These are phyloP conservation scores for Discostella pseudostelligera DNA, from an alignment of 108 stramenopile genomes.

Conservation along the genomic window DNA sequence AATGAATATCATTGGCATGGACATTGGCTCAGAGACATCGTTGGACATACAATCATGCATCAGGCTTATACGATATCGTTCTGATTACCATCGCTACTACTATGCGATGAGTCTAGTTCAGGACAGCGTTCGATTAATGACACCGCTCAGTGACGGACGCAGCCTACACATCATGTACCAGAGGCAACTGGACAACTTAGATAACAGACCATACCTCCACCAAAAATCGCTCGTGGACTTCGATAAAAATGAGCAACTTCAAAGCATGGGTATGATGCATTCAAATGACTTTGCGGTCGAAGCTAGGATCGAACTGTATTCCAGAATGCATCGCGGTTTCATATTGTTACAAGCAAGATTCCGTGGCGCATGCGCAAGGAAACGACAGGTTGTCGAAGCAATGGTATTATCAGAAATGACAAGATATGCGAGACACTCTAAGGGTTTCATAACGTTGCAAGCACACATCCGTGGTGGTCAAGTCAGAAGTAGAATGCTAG, in stretches of 20 bases:
- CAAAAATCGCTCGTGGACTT: no score
- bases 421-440: constrained; percentile 1
- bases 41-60: constrained; percentile 11
- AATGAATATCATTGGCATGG: background rate
- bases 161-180: background rate
- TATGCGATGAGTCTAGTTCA: constrained; percentile 6
- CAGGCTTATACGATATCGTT: background rate
- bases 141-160: background rate
- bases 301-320: background rate
- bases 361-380: background rate
- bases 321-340: constrained; percentile 2
- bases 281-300: background rate
- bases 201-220: background rate
- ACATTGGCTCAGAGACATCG: background rate
- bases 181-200: background rate
- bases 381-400: background rate
- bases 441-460: constrained; percentile 14
- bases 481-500: constrained; percentile 10
- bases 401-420: constrained; percentile 8
- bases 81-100: constrained; percentile 8
- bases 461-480: constrained; percentile 13
- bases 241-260: no score
- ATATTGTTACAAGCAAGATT: constrained; percentile 8
- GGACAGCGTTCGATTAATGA: constrained; percentile 8
- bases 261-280: background rate